These are phyloP conservation scores for Dinochytrium kinnereticum DNA, from an alignment of 371 early-diverging fungal genomes.

Conservation along the genomic window DNA sequence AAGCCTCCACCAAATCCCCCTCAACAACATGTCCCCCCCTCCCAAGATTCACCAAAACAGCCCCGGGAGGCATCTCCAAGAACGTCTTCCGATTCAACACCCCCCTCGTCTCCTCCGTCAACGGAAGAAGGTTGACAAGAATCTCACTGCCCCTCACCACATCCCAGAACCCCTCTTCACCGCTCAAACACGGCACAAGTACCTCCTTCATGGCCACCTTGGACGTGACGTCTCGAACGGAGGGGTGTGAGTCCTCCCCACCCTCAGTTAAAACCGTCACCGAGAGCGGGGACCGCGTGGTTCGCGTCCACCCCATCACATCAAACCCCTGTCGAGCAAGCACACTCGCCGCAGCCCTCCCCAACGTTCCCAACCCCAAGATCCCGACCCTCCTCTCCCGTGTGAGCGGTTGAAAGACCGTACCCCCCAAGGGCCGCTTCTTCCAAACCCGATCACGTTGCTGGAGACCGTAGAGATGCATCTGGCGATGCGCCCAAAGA, in stretches of 20 bases:
- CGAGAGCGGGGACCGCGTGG: background rate
- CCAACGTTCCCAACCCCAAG: conserved; percentile 22
- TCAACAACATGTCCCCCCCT: conserved; percentile 18
- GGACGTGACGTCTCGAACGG: background rate
- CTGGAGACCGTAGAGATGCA: background rate
- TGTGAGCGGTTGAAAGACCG: conserved; percentile 12
- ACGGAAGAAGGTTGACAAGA: conserved; percentile 25
- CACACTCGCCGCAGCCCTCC: conserved; percentile 2
- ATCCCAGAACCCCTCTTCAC: conserved; percentile 11
- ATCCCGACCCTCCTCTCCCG: conserved; percentile 11
- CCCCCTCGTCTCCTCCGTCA: background rate
- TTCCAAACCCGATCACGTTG: conserved; percentile 9
- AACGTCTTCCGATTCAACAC: conserved; percentile 8
- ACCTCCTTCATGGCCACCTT: background rate
- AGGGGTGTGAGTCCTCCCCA: background rate
- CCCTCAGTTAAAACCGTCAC: background rate
- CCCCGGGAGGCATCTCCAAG: background rate
- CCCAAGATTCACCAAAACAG: conserved; percentile 17
- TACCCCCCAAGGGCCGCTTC: background rate
- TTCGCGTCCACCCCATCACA: conserved; percentile 10
- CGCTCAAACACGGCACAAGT: background rate
- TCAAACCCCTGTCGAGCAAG: conserved; percentile 11
- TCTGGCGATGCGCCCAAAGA: conserved; percentile 3
- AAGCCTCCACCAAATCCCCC: conserved; percentile 14
- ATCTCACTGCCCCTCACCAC: conserved; percentile 3